Evolutionary conservation across 1,284 basidiomycete genomes (phyloP).

Genomic region (Coniferiporia sulphurascens): DNA sequence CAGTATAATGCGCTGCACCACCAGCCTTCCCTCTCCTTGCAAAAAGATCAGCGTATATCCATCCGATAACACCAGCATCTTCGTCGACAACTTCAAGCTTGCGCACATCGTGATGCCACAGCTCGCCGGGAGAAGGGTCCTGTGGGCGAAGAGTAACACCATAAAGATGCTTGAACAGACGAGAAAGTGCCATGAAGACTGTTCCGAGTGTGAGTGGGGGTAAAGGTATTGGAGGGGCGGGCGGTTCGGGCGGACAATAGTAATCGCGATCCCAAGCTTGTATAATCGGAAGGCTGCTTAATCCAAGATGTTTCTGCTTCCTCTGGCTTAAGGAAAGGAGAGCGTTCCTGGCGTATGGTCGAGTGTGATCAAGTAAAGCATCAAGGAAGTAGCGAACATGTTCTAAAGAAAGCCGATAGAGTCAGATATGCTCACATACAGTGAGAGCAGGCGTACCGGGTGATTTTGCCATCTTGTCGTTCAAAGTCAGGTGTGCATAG

Average conservation of each 20-base stretch:
- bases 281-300: conserved; percentile 55
- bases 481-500: conserved; percentile 79
- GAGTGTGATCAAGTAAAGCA: conserved; percentile 72
- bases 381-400: conserved; percentile 84
- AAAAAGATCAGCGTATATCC: conserved; percentile 94
- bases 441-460: conserved; percentile 48
- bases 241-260: conserved; percentile 75
- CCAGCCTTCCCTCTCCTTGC: conserved; percentile 80
- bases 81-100: conserved; percentile 94
- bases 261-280: conserved; percentile 94
- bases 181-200: conserved; percentile 82
- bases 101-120: conserved; percentile 85
- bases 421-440: conserved; percentile 11
- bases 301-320: conserved; percentile 66
- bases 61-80: conserved; percentile 79
- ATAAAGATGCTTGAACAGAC: conserved; percentile 82
- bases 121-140: conserved; percentile 68
- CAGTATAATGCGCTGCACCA: conserved; percentile 96
- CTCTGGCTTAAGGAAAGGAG: conserved; percentile 64
- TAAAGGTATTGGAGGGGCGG: conserved; percentile 64
- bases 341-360: conserved; percentile 69
- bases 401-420: conserved; percentile 44
- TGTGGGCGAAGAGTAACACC: conserved; percentile 79
- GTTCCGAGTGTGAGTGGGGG: conserved; percentile 77
- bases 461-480: conserved; percentile 93